Percentiles rank a stretch among this genome's conserved stretches.
Evolutionary conservation across 75 land plant genomes (phyloP).

Genomic region (Pinus tabuliformis): DNA sequence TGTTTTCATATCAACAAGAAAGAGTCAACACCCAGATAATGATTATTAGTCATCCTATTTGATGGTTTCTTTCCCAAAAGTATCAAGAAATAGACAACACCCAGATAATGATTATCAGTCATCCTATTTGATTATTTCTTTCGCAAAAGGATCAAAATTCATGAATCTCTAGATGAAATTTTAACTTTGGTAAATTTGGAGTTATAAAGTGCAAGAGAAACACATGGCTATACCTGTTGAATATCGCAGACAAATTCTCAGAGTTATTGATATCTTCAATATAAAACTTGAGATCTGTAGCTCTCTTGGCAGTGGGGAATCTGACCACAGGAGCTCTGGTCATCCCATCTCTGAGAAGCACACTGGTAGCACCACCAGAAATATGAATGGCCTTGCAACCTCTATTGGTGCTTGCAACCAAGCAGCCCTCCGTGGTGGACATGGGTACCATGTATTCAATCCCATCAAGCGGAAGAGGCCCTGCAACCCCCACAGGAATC

Average conservation of each 20-base stretch:
- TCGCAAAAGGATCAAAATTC: too few relatives aligned
- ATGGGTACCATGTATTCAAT: constrained; percentile 62
- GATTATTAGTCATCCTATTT: too few relatives aligned
- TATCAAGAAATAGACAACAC: too few relatives aligned
- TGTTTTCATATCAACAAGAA: too few relatives aligned
- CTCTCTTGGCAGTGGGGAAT: constrained; percentile 49
- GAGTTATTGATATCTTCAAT: constrained; percentile 67
- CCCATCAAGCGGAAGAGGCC: constrained; percentile 70
- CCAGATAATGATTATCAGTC: too few relatives aligned
- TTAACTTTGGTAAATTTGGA: too few relatives aligned
- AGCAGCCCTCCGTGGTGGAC: constrained; percentile 85
- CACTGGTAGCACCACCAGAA: constrained; percentile 61
- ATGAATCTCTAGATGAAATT: too few relatives aligned
- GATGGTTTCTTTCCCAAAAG: too few relatives aligned
- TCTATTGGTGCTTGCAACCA: constrained; percentile 81
- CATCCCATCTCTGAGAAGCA: constrained; percentile 64
- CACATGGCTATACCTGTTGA: constrained; percentile 49
- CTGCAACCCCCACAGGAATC: constrained; percentile 78
- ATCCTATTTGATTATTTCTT: too few relatives aligned
- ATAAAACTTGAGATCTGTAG: constrained; percentile 75
- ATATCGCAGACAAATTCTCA: constrained; percentile 48
- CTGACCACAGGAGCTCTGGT: constrained; percentile 80
- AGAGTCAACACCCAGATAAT: too few relatives aligned
- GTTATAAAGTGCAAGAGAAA: too few relatives aligned
- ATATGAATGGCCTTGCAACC: constrained; percentile 75